A percentile compares a stretch with the other conserved stretches of the same genome.
Conservation (phyloP, 2,329 filamentous ascomycete species). For the Botrytis fabae region DNA sequence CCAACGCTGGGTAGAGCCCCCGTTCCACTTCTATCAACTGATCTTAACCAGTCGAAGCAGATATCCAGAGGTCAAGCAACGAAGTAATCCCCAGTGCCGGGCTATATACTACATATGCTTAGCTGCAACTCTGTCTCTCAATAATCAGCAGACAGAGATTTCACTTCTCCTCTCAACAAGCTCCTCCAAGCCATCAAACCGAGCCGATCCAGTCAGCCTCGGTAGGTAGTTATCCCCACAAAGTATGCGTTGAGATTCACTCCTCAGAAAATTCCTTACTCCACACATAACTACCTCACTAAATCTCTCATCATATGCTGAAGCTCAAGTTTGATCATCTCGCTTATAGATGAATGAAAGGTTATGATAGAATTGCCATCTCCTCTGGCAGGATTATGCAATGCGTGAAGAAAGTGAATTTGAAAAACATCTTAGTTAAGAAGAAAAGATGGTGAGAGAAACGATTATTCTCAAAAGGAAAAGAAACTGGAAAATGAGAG, state of each 20-base stretch:
- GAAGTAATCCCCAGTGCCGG: too few relatives aligned
- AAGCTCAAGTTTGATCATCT: background rate
- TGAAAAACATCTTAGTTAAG: background rate
- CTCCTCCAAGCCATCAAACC: background rate
- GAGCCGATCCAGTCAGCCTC: background rate
- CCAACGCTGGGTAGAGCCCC: fast-evolving
- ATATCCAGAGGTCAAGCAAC: background rate
- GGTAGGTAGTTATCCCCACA: background rate
- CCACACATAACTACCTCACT: background rate
- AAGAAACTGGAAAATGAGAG: background rate
- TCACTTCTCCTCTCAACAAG: background rate
- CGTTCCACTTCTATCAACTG: background rate
- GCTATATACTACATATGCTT: background rate
- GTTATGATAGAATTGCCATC: fast-evolving
- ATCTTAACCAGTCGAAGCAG: fast-evolving
- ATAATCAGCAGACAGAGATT: background rate
- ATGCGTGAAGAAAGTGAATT: background rate
- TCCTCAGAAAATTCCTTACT: background rate
- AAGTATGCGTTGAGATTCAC: background rate
- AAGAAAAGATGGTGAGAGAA: background rate
- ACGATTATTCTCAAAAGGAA: background rate
- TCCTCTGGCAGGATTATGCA: background rate
- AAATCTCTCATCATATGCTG: fast-evolving
- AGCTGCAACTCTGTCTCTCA: too few relatives aligned
- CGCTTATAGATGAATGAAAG: background rate